Percentiles rank a stretch among this genome's conserved stretches.
Conservation (phyloP, 352 stramenopile species). For the Phytophthora megakarya region DNA sequence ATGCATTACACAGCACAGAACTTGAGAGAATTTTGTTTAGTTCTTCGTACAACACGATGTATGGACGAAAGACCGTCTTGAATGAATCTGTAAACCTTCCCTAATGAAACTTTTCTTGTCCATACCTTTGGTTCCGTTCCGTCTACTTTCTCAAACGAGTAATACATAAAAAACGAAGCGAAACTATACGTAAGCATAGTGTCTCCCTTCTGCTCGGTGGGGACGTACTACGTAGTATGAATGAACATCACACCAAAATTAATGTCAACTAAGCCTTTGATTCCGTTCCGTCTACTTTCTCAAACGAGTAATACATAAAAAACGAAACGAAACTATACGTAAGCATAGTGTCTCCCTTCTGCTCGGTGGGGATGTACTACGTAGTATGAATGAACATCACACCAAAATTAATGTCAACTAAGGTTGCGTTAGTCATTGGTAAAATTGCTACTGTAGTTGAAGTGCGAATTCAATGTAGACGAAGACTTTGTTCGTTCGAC, state of each 20-base stretch:
- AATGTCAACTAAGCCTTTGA: neutral
- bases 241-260: neutral
- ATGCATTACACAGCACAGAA: constrained; percentile 15
- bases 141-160: too few species aligned
- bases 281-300: too few species aligned
- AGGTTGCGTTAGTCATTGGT: too few species aligned
- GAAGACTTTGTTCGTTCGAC: too few species aligned
- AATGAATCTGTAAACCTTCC: neutral
- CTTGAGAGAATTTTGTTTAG: neutral
- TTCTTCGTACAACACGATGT: neutral
- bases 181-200: neutral
- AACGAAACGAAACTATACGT: too few species aligned
- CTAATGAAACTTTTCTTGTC: too few species aligned
- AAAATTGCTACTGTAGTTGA: too few species aligned
- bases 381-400: neutral
- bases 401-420: neutral
- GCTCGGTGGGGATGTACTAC: neutral
- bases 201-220: neutral
- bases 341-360: neutral
- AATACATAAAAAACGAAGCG: too few species aligned
- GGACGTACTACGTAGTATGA: neutral
- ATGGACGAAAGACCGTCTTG: neutral
- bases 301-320: too few species aligned
- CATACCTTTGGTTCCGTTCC: neutral
- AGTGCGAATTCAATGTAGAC: too few species aligned